Conservation (phyloP, 1,139 yeast genomes). For the Geotrichum siamense region DNA sequence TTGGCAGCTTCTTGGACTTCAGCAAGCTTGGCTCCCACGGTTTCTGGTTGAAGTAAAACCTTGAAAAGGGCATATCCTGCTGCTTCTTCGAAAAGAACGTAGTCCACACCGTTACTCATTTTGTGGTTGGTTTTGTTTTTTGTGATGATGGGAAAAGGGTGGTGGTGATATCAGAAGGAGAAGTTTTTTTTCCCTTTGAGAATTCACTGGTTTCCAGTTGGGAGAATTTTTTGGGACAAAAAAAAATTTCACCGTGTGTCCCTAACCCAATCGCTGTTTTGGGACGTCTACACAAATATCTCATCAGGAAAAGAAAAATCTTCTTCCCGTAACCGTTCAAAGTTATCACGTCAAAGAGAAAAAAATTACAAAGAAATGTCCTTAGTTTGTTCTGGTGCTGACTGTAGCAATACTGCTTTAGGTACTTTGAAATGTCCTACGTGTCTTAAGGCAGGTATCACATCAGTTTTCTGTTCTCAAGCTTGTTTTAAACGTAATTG, state of each 20-base stretch:
- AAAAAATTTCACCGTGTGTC: not conserved
- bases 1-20: conserved; percentile 91
- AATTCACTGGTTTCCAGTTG: not conserved
- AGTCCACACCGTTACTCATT: conserved; percentile 48
- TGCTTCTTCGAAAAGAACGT: conserved; percentile 94
- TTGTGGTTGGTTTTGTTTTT: conserved; percentile 5
- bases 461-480: conserved; percentile 72
- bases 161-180: too few relatives aligned
- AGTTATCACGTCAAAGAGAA: too few relatives aligned
- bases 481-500: conserved; percentile 75
- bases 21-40: conserved; percentile 80
- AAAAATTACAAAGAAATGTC: too few relatives aligned
- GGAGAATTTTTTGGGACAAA: conserved; percentile 7
- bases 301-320: too few relatives aligned
- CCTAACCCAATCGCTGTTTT: too few relatives aligned
- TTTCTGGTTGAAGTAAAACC: conserved; percentile 90
- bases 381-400: conserved; percentile 55
- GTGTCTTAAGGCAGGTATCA: conserved; percentile 65
- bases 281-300: too few relatives aligned
- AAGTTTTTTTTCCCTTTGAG: not conserved
- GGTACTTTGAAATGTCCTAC: conserved; percentile 84
- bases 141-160: not conserved
- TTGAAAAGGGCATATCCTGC: conserved; percentile 97
- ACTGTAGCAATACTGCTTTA: conserved; percentile 75
- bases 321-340: too few relatives aligned